Evolutionary conservation across 108 stramenopile genomes (phyloP).

Genomic region (Conticribra weissflogii): DNA sequence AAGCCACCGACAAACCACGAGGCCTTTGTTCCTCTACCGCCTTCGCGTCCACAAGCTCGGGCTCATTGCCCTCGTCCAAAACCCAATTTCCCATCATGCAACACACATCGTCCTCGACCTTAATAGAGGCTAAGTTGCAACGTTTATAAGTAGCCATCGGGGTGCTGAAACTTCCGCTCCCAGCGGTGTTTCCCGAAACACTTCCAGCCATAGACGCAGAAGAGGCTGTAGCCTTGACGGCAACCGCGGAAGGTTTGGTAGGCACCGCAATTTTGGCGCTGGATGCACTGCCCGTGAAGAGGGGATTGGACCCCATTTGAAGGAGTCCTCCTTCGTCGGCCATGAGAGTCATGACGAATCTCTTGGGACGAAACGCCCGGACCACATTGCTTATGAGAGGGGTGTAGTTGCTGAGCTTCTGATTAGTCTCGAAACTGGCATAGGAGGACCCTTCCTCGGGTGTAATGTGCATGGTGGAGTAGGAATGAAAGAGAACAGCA

Average conservation of each 20-base stretch:
- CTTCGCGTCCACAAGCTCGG: neutral
- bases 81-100: slow-evolving; percentile 95
- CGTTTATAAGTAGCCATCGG: slow-evolving; percentile 70
- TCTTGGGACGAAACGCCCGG: slow-evolving; percentile 93
- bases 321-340: slow-evolving; percentile 96
- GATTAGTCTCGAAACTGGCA: slow-evolving; percentile 99
- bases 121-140: slow-evolving; percentile 74
- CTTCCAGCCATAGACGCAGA: slow-evolving; percentile 4
- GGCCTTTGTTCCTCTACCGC: slow-evolving; percentile 17
- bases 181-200: neutral
- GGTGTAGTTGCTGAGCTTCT: slow-evolving; percentile 85
- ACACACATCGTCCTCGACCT: slow-evolving; percentile 88
- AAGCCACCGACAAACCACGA: slow-evolving; percentile 30
- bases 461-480: slow-evolving; percentile 99
- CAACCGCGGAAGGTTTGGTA: slow-evolving; percentile 37
- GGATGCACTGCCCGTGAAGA: slow-evolving; percentile 50
- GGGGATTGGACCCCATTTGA: slow-evolving; percentile 84
- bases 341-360: slow-evolving; percentile 98
- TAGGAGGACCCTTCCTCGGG: slow-evolving; percentile 96
- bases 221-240: neutral
- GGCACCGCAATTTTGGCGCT: slow-evolving; percentile 72
- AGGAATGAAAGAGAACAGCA: slow-evolving; percentile 95
- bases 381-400: slow-evolving; percentile 95
- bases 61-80: slow-evolving; percentile 47
- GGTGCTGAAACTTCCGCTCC: neutral